phyloP scores from a whole-genome alignment of 2,329 filamentous ascomycete species.

The Cercospora canescens region DNA sequence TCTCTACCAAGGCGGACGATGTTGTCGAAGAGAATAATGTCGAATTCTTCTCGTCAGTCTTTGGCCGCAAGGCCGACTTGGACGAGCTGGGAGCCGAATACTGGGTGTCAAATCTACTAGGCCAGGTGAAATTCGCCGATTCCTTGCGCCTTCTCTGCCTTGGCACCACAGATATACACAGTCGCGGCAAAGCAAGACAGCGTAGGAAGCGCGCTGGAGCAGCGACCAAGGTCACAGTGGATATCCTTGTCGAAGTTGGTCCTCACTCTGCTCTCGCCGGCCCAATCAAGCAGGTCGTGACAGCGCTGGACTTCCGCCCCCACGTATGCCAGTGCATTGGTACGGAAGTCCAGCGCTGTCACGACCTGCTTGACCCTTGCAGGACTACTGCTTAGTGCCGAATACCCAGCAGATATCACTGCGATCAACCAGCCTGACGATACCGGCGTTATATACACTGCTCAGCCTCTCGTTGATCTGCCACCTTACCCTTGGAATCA shows the following conservation, averaged over 20 bases:
- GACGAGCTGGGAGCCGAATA: not conserved
- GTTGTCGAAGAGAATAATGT: too few relatives aligned
- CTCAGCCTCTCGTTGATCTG: not conserved
- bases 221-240: not conserved
- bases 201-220: not conserved
- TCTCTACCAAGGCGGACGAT: not conserved
- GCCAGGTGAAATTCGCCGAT: not conserved
- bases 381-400: too few relatives aligned
- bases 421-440: too few relatives aligned
- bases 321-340: not conserved
- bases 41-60: not conserved
- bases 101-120: not conserved
- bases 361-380: too few relatives aligned
- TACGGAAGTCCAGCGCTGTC: not conserved
- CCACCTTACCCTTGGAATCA: slow-evolving; percentile 5
- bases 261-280: slow-evolving; percentile 10
- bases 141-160: not conserved
- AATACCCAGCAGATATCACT: too few relatives aligned
- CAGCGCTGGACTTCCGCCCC: not conserved
- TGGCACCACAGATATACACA: too few relatives aligned
- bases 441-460: not conserved
- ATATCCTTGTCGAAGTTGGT: slow-evolving; percentile 9
- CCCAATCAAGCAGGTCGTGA: not conserved
- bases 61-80: not conserved
- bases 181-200: too few relatives aligned